These are phyloP conservation scores for Venturia asperata DNA, from an alignment of 2,329 filamentous ascomycete species.

Conservation along the genomic window DNA sequence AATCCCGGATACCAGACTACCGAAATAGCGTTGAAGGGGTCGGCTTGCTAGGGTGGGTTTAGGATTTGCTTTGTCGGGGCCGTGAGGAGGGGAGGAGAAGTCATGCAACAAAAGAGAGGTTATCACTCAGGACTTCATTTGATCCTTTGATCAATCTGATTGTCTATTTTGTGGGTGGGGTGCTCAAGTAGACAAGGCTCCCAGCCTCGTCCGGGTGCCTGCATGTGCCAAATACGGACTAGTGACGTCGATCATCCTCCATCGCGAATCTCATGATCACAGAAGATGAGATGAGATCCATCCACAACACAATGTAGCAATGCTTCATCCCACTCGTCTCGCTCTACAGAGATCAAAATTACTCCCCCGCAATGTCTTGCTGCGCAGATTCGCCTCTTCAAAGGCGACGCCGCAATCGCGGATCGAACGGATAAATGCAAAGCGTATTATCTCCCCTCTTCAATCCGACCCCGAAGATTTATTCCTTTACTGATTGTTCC, in stretches of 20 bases:
- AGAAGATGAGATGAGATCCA: background rate
- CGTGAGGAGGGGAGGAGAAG: background rate
- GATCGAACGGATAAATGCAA: conserved; percentile 13
- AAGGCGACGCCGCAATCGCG: conserved; percentile 13
- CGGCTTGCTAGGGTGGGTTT: background rate
- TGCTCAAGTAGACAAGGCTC: background rate
- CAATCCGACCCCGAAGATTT: background rate
- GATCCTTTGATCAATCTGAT: background rate
- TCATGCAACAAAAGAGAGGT: background rate
- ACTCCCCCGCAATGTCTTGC: background rate
- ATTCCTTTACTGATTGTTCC: background rate
- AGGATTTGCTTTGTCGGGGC: background rate
- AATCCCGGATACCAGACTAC: background rate
- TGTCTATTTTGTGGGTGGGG: no score
- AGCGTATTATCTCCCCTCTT: background rate
- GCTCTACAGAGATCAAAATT: background rate
- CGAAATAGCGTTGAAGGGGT: background rate
- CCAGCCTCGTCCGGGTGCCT: background rate
- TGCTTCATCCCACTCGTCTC: background rate
- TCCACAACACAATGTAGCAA: conserved; percentile 2
- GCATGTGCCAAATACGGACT: background rate
- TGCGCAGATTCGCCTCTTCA: background rate
- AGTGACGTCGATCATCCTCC: background rate
- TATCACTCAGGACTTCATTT: no score
- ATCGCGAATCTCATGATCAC: background rate